Percentiles rank a stretch among this genome's conserved stretches.
These are phyloP conservation scores for Fusarium sp. DNA, from an alignment of 2,329 filamentous ascomycete genomes.

Conservation along the genomic window DNA sequence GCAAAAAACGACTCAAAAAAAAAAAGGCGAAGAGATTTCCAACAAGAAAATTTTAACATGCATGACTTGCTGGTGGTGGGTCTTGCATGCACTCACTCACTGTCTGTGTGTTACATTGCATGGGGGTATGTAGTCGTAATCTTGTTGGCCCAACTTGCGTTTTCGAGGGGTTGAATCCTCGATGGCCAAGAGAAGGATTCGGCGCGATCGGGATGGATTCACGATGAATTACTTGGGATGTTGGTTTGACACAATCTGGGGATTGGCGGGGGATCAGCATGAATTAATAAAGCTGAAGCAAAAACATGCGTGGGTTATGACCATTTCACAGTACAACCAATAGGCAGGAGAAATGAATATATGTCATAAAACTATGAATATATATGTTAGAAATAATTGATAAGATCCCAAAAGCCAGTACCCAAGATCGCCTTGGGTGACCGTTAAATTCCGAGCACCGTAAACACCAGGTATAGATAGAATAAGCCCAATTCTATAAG, in stretches of 20 bases:
- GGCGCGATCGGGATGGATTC: not conserved
- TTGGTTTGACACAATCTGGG: too few species aligned
- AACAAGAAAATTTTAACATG: not conserved
- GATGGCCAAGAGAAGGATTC: not conserved
- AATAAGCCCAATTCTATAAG: constrained; percentile 42
- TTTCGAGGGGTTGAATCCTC: not conserved
- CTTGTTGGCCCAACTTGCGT: too few species aligned
- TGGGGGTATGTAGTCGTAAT: too few species aligned
- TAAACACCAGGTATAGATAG: constrained; percentile 46
- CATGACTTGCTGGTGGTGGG: constrained; percentile 3
- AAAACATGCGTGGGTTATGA: rapidly evolving
- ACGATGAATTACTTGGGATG: constrained; percentile 11
- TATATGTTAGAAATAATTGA: constrained; percentile 38
- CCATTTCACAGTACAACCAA: not conserved
- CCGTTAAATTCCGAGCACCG: constrained; percentile 38
- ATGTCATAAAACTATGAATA: constrained; percentile 45
- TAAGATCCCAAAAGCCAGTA: constrained; percentile 40
- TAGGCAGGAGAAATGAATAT: constrained; percentile 41
- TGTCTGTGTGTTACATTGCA: too few species aligned
- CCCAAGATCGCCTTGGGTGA: constrained; percentile 34
- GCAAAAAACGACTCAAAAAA: constrained; percentile 30
- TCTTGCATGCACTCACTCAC: not conserved
- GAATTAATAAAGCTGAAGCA: not conserved
- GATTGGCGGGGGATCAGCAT: not conserved
- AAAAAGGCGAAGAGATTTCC: constrained; percentile 30